Evolutionary conservation across 768 basidiomycete genomes (phyloP), one percentile per base, ranked within the genome.

Genomic region (Lenzites betulinus): DNA sequence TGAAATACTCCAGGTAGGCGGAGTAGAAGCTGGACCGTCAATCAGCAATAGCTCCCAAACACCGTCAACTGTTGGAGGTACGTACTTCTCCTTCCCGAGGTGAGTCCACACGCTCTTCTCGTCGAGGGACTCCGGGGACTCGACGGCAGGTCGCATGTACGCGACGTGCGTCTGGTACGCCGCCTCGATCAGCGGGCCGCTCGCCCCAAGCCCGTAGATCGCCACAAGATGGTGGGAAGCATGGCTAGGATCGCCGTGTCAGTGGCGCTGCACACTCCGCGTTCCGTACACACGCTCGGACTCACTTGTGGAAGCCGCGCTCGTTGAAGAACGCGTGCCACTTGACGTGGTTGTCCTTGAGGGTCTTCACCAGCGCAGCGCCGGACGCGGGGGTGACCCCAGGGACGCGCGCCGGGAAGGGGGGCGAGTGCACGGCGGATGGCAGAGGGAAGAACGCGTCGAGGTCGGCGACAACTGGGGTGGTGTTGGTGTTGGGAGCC

Each of bases 1-100:
- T 74, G 70, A 88, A 89, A 72, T 83, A 89, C 4, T 75, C 68
- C 20, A 84, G 69, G 66, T 89, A 90, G 0, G 78, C 77, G n/a
- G 76, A 70, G 62, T 86, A 89, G 64, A 78, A 89, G 13, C 87
- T 88, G 61, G 9, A 1, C 3, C 2, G 49, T 35, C 26, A 22
- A 33, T 63, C 20, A 59, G 18, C 6, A 15, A 54, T n/a, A n/a
- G 12, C 2, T 8, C 30, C 33, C 35, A 11, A 35, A 18, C 23
- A 51, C 23, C 4, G 51, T 22, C n/a, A 16, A 47, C 3, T 22
- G 20, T 25, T 18, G 36, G 22, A 46, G 5, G 7, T 12, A 18
- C 80, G 35, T 63, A 88, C 85, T 73, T 74, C 42, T 78, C 77
- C 50, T 89, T 80, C 0, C 82, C 86, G 6, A 90, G 76, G 65